Conservation (phyloP, 2,329 filamentous ascomycete species). For the Dactylellina leptospora region DNA sequence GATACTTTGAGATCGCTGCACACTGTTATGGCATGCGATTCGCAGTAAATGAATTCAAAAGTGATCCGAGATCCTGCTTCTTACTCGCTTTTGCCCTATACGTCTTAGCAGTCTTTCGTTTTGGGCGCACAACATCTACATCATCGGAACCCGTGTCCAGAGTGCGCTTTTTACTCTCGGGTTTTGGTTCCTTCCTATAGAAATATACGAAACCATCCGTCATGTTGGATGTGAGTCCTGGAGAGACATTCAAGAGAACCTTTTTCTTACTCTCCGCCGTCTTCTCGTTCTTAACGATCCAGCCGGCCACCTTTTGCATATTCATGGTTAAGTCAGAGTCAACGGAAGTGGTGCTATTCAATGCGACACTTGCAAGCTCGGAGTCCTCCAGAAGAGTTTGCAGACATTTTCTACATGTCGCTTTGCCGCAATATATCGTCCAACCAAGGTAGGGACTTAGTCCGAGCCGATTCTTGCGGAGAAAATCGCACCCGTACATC, state of each 20-base stretch:
- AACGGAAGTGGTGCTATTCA: neutral
- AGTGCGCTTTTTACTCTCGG: slow-evolving; percentile 21
- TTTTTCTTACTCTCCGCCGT: slow-evolving; percentile 13
- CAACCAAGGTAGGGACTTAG: slow-evolving; percentile 8
- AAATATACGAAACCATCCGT: slow-evolving; percentile 16
- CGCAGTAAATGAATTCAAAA: slow-evolving; percentile 37
- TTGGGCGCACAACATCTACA: neutral
- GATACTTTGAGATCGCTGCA: no score
- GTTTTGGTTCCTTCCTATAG: slow-evolving; percentile 20
- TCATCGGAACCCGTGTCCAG: neutral
- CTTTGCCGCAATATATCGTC: slow-evolving; percentile 15
- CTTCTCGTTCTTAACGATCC: slow-evolving; percentile 25
- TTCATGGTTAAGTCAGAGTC: slow-evolving; percentile 6
- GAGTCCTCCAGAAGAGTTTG: neutral
- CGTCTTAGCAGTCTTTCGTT: slow-evolving; percentile 4
- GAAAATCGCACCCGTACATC: slow-evolving; percentile 1
- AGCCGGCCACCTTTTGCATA: slow-evolving; percentile 18
- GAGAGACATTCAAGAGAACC: slow-evolving; percentile 29
- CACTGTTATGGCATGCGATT: no score
- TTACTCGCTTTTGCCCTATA: slow-evolving; percentile 34
- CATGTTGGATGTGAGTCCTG: neutral
- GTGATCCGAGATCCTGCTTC: slow-evolving; percentile 31
- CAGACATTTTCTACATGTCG: slow-evolving; percentile 8
- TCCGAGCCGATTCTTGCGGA: slow-evolving; percentile 8
- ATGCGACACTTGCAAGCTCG: slow-evolving; percentile 7